A percentile compares a stretch with the other conserved stretches of the same genome.
phyloP scores from a whole-genome alignment of 2,329 filamentous ascomycete species.

The Epichloe baconii region DNA sequence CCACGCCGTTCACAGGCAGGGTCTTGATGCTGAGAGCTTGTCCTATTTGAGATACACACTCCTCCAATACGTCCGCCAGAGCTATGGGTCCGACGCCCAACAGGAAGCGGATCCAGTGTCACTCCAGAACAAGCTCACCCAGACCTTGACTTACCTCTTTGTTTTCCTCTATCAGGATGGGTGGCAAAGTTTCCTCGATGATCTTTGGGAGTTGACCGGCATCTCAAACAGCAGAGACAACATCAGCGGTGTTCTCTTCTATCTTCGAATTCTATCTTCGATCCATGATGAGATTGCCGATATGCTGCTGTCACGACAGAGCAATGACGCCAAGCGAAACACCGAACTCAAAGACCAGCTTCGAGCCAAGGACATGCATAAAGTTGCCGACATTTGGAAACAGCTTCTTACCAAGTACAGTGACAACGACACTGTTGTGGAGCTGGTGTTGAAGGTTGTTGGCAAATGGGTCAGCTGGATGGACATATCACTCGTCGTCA shows the following conservation, averaged over 20 bases:
- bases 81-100: conserved; percentile 50
- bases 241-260: conserved; percentile 64
- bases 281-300: conserved; percentile 98
- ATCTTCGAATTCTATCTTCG: conserved; percentile 75
- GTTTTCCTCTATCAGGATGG: conserved; percentile 71
- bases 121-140: conserved; percentile 94
- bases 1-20: conserved; percentile 70
- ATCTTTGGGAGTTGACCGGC: conserved; percentile 67
- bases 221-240: conserved; percentile 55
- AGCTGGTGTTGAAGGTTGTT: conserved; percentile 82
- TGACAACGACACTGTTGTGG: conserved; percentile 59
- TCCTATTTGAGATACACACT: conserved; percentile 67
- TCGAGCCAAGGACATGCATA: conserved; percentile 73
- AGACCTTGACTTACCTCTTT: conserved; percentile 91
- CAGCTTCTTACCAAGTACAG: conserved; percentile 73
- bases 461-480: conserved; percentile 99
- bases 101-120: conserved; percentile 55
- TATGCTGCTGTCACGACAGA: conserved; percentile 67
- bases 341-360: conserved; percentile 85
- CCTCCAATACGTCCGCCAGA: conserved; percentile 65
- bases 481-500: conserved; percentile 87
- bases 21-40: conserved; percentile 61
- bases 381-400: conserved; percentile 82
- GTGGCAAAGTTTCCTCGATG: conserved; percentile 85
- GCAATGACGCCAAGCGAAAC: conserved; percentile 70